Conservation (phyloP, 75 land plant genomes). For the Larix kaempferi region DNA sequence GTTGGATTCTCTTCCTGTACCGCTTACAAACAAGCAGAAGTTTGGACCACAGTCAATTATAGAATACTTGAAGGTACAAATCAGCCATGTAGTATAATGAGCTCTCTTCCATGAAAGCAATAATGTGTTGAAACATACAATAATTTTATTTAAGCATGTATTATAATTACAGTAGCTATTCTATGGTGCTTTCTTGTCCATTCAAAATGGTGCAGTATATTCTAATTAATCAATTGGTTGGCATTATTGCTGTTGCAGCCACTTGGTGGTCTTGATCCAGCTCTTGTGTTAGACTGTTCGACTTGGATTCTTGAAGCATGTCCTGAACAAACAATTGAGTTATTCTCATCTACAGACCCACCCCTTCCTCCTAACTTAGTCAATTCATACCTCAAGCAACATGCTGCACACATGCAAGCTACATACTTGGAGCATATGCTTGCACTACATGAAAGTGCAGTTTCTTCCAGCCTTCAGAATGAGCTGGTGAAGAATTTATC, state of each 20-base stretch:
- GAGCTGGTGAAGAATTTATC: slow-evolving; percentile 56
- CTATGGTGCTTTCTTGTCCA: background rate
- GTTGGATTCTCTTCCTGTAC: slow-evolving; percentile 45
- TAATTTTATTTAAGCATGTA: background rate
- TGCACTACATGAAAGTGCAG: slow-evolving; percentile 48
- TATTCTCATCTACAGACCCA: slow-evolving; percentile 73
- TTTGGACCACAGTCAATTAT: slow-evolving; percentile 76
- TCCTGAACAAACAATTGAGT: slow-evolving; percentile 76
- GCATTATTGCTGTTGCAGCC: slow-evolving; percentile 45
- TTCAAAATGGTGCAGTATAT: background rate
- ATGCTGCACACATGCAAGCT: slow-evolving; percentile 78
- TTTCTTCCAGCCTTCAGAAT: slow-evolving; percentile 75
- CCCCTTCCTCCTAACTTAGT: slow-evolving; percentile 82
- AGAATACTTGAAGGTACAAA: slow-evolving; percentile 86
- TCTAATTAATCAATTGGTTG: background rate
- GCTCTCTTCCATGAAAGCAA: background rate
- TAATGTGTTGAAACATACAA: background rate
- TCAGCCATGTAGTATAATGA: background rate
- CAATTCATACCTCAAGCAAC: slow-evolving; percentile 77
- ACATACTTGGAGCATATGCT: slow-evolving; percentile 88
- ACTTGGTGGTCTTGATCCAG: slow-evolving; percentile 72
- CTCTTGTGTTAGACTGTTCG: slow-evolving; percentile 84
- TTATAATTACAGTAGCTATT: background rate
- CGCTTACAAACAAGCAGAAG: slow-evolving; percentile 40
- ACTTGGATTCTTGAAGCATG: slow-evolving; percentile 69